These are phyloP conservation scores for Boletellus deceptivus DNA, from an alignment of 1,284 basidiomycete genomes.

Conservation along the genomic window DNA sequence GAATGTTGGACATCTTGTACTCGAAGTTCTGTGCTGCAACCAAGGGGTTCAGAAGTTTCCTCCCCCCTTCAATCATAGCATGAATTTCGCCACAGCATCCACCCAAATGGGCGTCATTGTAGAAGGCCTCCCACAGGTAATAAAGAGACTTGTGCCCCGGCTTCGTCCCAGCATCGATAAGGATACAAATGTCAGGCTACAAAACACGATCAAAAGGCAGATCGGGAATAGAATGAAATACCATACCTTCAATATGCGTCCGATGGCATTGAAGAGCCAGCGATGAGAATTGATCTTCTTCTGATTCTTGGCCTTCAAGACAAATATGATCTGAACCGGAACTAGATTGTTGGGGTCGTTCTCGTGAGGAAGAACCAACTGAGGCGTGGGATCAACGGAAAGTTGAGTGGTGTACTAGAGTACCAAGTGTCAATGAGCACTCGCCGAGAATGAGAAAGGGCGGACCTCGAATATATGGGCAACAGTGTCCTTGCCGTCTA, in stretches of 20 bases:
- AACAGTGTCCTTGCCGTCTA: slow-evolving; percentile 91
- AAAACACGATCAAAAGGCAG: slow-evolving; percentile 5
- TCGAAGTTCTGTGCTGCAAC: slow-evolving; percentile 98
- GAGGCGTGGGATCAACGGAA: slow-evolving; percentile 87
- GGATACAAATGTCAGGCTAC: slow-evolving; percentile 86
- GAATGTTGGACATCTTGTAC: slow-evolving; percentile 97
- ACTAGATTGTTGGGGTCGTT: slow-evolving; percentile 90
- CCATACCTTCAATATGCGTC: slow-evolving; percentile 69
- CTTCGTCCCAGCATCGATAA: slow-evolving; percentile 94
- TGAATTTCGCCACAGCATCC: slow-evolving; percentile 91
- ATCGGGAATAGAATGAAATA: slow-evolving; percentile 6
- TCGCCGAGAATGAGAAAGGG: slow-evolving; percentile 1
- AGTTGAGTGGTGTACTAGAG: slow-evolving; percentile 83
- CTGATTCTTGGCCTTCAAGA: slow-evolving; percentile 95
- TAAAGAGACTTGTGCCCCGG: slow-evolving; percentile 97
- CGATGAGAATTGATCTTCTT: slow-evolving; percentile 98
- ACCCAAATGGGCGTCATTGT: slow-evolving; percentile 72
- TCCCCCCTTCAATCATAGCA: slow-evolving; percentile 92
- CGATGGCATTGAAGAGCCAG: slow-evolving; percentile 98
- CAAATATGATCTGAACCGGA: slow-evolving; percentile 94
- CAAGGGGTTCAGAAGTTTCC: slow-evolving; percentile 90
- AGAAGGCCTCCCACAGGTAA: slow-evolving; percentile 94
- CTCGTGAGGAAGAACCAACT: slow-evolving; percentile 85
- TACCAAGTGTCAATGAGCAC: slow-evolving; percentile 7
- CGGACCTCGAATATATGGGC: slow-evolving; percentile 86